phyloP scores from a whole-genome alignment of 805 yeast species.

The Yamadazyma paraphyllophila region DNA sequence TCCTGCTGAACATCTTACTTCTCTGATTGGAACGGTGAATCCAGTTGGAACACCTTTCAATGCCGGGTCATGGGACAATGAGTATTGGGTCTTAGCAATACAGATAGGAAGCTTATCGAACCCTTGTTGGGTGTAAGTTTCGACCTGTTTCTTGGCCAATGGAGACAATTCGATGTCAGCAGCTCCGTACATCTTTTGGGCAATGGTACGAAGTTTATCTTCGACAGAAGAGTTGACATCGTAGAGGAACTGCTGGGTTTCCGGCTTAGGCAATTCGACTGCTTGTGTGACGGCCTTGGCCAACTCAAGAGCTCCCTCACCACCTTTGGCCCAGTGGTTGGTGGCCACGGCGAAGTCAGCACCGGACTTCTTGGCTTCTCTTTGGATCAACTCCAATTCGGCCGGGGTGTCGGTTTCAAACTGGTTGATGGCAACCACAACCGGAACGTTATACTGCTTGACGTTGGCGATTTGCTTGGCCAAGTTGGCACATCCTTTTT shows the following conservation, averaged over 20 bases:
- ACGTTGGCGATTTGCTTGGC: constrained; percentile 89
- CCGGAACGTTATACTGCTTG: constrained; percentile 81
- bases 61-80: constrained; percentile 88
- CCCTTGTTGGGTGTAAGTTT: constrained; percentile 80
- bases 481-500: constrained; percentile 80
- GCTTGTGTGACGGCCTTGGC: constrained; percentile 84
- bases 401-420: constrained; percentile 78
- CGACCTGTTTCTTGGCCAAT: constrained; percentile 77
- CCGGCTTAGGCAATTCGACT: constrained; percentile 42
- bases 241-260: constrained; percentile 57
- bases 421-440: constrained; percentile 90
- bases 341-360: constrained; percentile 88
- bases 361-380: constrained; percentile 85
- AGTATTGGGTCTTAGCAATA: constrained; percentile 96
- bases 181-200: constrained; percentile 91
- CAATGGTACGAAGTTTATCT: constrained; percentile 75
- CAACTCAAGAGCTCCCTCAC: constrained; percentile 79
- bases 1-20: constrained; percentile 90
- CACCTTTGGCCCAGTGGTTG: constrained; percentile 96
- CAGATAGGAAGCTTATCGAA: constrained; percentile 90
- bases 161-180: constrained; percentile 76
- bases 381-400: constrained; percentile 76
- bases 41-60: constrained; percentile 95
- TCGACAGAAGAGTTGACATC: constrained; percentile 71
- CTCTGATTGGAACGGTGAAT: constrained; percentile 90